Evolutionary conservation across 768 basidiomycete genomes (phyloP).

Genomic region (Strobilomyces dryophilus): DNA sequence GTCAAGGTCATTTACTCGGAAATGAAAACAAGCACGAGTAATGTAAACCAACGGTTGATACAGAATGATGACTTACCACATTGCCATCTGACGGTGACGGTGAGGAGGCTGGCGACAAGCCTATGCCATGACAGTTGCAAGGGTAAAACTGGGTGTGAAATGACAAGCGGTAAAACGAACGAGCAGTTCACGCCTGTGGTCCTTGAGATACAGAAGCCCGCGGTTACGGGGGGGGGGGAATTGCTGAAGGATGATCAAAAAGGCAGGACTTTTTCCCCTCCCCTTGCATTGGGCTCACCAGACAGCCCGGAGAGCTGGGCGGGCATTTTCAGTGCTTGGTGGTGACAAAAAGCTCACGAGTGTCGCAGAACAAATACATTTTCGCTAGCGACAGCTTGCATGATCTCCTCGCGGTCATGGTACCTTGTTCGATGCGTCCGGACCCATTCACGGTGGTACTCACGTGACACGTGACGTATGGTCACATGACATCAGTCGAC

Average conservation of each 20-base stretch:
- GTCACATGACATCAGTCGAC: conserved; percentile 23
- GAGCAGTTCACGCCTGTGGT: not conserved
- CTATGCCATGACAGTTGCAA: not conserved
- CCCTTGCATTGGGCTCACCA: no score
- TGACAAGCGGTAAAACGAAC: not conserved
- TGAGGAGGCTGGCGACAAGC: not conserved
- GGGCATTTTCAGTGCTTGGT: no score
- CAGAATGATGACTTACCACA: not conserved
- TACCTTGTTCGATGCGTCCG: no score
- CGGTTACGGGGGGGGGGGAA: no score
- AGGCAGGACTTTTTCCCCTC: no score
- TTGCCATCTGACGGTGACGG: conserved; percentile 1
- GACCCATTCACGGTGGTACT: no score
- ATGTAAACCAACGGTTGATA: not conserved
- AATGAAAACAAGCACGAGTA: not conserved
- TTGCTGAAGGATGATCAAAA: no score
- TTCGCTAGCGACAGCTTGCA: not conserved
- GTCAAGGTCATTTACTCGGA: not conserved
- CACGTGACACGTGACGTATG: conserved; percentile 10
- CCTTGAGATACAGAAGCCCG: not conserved
- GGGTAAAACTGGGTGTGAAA: not conserved
- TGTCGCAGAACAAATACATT: not conserved
- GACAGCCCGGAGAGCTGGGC: no score
- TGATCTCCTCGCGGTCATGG: not conserved
- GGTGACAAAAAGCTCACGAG: not conserved